phyloP scores from a whole-genome alignment of 305 asterid species.

The Rubia peregrina region DNA sequence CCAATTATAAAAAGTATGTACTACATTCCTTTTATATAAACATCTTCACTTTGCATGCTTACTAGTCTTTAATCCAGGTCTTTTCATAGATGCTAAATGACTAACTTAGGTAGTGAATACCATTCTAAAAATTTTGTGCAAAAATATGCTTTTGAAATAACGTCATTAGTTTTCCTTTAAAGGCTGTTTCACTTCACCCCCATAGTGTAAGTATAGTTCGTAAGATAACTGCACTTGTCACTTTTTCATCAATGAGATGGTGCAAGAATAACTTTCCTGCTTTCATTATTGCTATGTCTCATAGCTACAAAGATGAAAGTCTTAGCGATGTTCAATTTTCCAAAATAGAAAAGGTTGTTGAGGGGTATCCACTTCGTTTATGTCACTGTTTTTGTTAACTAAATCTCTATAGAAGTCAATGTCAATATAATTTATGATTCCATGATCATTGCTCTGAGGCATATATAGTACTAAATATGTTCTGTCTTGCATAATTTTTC shows the following conservation, averaged over 20 bases:
- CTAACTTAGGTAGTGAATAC: background rate
- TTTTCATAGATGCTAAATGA: no score
- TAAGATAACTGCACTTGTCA: background rate
- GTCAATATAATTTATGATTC: no score
- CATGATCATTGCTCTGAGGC: no score
- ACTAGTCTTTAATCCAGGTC: background rate
- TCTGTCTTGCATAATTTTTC: no score
- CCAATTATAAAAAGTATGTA: no score
- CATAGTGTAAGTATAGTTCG: background rate
- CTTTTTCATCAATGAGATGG: background rate
- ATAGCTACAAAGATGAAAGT: background rate
- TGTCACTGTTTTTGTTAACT: background rate
- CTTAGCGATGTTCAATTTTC: background rate
- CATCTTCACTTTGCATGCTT: background rate
- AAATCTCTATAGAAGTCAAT: background rate
- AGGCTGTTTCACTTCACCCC: background rate
- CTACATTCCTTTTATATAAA: background rate
- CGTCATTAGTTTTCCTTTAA: background rate
- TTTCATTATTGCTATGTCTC: background rate
- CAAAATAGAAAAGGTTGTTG: no score
- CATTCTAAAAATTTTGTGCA: background rate
- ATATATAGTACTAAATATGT: no score
- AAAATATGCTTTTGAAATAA: background rate
- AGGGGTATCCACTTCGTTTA: background rate
- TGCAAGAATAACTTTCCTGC: background rate